A percentile compares a stretch with the other conserved stretches of the same genome.
Evolutionary conservation across 1,284 basidiomycete genomes (phyloP).

Genomic region (Apiotrichum gracile): DNA sequence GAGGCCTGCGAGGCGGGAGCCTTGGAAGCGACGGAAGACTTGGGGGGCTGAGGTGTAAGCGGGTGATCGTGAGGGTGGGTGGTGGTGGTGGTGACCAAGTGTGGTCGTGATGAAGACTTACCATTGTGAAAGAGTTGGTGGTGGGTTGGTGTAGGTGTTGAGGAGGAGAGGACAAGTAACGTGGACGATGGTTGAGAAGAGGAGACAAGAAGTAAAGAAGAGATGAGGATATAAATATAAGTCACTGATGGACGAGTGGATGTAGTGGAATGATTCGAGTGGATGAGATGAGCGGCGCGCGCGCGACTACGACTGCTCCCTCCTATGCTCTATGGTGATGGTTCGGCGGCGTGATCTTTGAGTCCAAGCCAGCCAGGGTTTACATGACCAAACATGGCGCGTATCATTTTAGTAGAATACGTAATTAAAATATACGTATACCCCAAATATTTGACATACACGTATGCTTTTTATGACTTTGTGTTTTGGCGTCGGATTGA

Average conservation of each 20-base stretch:
- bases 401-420: too few relatives aligned
- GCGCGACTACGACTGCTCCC: too few relatives aligned
- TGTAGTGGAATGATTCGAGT: too few relatives aligned
- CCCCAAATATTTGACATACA: too few relatives aligned
- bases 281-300: too few relatives aligned
- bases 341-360: too few relatives aligned
- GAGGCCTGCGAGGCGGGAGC: conserved; percentile 58
- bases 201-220: background rate
- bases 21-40: conserved; percentile 48
- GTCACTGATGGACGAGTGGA: background rate
- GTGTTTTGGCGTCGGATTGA: too few relatives aligned
- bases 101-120: conserved; percentile 10
- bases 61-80: conserved; percentile 6
- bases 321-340: too few relatives aligned
- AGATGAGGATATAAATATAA: background rate
- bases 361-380: too few relatives aligned
- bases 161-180: background rate
- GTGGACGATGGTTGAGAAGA: background rate
- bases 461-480: too few relatives aligned
- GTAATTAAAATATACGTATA: too few relatives aligned
- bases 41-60: conserved; percentile 47
- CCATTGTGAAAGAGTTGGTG: background rate
- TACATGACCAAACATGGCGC: too few relatives aligned
- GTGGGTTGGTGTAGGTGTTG: background rate
- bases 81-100: background rate